Evolutionary conservation across 805 yeast species (phyloP), one percentile per base, ranked within the genome.

Genomic region (Saccharomycopsis javanensis): DNA sequence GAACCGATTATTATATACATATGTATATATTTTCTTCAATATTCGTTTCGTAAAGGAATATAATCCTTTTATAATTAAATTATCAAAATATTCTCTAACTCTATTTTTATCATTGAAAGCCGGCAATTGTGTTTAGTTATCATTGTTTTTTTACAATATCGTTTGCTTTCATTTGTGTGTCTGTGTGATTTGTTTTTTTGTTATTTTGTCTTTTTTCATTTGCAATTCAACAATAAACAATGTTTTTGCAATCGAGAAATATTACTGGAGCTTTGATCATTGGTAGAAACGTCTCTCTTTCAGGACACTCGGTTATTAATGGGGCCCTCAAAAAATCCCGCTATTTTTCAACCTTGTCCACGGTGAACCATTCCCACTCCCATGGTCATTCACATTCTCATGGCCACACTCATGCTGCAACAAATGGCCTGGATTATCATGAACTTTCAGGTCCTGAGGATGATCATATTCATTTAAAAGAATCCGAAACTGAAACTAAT

Each of bases 401-500:
- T 50, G 55, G 57, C 6, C 68, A 72, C 51, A 59, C 69, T 5
- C 75, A 72, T 52, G 57, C 62, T 16, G 67, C 65, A 50, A 55
- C 64, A 1, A 65, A 64, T 23, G 59, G 56, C 23, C 54, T 38
- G 50, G 57, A 37, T 6, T 58, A 33, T 15, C 18, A 33, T 35
- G 27, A 7, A 28, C 53, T 28, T 13, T 31, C 10, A 23, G 53
- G 35, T 38, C 46, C 52, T 11, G 70, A 68, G 51, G 71, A 72
- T 61, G 73, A 72, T 35, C 79, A 75, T 62, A 65, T 72, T 25
- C 78, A 74, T 62, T 57, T 75, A 54, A 68, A 70, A 45, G 71
- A 71, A 57, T 74, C 78, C 1, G 79, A 75, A 61, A 69, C 75
- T 0, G 77, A 74, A 57, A 57, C 64, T 27, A 75, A 74, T 61